Conservation (phyloP, 805 yeast genomes). For the Kazachstania bromeliacearum region DNA sequence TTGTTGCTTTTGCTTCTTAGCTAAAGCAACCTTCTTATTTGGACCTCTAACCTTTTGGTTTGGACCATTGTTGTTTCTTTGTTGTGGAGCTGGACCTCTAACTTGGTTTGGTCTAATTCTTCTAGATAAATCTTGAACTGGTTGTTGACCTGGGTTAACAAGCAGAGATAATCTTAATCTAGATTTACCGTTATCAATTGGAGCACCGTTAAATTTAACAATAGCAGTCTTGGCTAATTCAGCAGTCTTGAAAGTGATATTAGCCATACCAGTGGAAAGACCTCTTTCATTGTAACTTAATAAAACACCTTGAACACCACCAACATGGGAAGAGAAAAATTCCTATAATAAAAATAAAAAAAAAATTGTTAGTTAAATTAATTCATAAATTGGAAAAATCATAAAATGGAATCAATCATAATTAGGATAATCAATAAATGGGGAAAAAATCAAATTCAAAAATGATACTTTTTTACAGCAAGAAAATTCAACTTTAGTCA, state of each 20-base stretch:
- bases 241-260: conserved; percentile 61
- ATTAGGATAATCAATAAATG: not conserved
- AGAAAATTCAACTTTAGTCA: no score
- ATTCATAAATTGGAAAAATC: not conserved
- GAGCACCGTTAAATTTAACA: conserved; percentile 80
- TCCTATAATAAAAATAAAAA: conserved; percentile 43
- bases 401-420: not conserved
- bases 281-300: conserved; percentile 82
- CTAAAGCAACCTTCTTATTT: conserved; percentile 29
- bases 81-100: conserved; percentile 13
- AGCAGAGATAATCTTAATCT: conserved; percentile 73
- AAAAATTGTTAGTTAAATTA: conserved; percentile 8
- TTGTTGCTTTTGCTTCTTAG: conserved; percentile 29
- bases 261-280: conserved; percentile 84
- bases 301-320: conserved; percentile 65
- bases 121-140: conserved; percentile 49
- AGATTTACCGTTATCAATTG: conserved; percentile 79
- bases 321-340: conserved; percentile 79
- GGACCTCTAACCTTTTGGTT: conserved; percentile 19
- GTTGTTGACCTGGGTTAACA: conserved; percentile 71
- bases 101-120: conserved; percentile 48
- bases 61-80: conserved; percentile 13
- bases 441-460: not conserved
- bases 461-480: not conserved
- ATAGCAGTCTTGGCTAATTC: conserved; percentile 72